Evolutionary conservation across 2,329 filamentous ascomycete species (phyloP), one percentile per base, ranked within the genome.

Genomic region (Pleoardoris graminearum): DNA sequence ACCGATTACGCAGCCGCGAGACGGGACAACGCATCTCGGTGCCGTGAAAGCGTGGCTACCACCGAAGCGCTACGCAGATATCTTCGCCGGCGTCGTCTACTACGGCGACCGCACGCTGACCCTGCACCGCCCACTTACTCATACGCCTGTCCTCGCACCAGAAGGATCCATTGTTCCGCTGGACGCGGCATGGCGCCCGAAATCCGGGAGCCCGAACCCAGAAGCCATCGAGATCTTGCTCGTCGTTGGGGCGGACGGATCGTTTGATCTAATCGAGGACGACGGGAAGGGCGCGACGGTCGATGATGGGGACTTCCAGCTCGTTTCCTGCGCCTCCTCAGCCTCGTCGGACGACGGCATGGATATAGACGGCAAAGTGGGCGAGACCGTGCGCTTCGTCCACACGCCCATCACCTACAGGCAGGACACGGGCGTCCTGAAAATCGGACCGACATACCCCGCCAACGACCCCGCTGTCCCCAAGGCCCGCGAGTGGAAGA

Each of bases 121-220:
- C 42, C 65, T 86, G 47, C 79, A 81, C 57, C 77, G 85, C 8
- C 66, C 71, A 0, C 69, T 87, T 0, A 60, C 77, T 16, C 66
- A 75, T 21, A 75, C 79, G 27, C 85, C 85, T 0, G 79, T 85
- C 0, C 72, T 87, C 12, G 78, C 81, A 1, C 69, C 68, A 0
- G 79, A 85, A 62, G 85, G 85, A 0, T 74, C 82, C 11, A 85
- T 87, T 49, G 71, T 87, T 5, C 80, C 83, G 0, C 70, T 86
- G 0, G 83, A 86, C 51, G 72, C 63, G 1, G 68, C 70, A 3
- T 53, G 58, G 30, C 67, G 66, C 2, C 78, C 79, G 0, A 59
- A 54, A 1, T 83, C 82, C 46, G 82, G 81, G 1, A 76, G 75
- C 1, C 62, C 66, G 0, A 81, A 80, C 43, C 81, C 82, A 0